phyloP scores from a whole-genome alignment of 495 filamentous ascomycete genomes.

The Cudoniella acicularis region DNA sequence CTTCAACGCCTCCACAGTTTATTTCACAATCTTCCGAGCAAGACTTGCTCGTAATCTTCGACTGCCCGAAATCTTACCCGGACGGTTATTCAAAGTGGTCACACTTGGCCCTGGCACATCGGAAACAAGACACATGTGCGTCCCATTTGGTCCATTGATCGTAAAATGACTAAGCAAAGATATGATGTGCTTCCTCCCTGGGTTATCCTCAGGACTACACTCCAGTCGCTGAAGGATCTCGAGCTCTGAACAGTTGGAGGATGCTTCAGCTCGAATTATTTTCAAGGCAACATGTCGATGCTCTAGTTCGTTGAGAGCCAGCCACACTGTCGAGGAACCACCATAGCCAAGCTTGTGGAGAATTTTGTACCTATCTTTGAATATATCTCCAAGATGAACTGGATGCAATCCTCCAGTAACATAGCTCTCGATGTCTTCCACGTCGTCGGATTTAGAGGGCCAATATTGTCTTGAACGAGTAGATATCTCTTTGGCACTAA shows the following conservation, averaged over 20 bases:
- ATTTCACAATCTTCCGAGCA: constrained; percentile 7
- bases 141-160: constrained; percentile 36
- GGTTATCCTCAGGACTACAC: not conserved
- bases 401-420: constrained; percentile 39
- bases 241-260: constrained; percentile 1
- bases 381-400: constrained; percentile 41
- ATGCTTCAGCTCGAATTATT: constrained; percentile 10
- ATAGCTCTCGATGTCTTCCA: constrained; percentile 26
- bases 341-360: constrained; percentile 47
- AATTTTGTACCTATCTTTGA: constrained; percentile 38
- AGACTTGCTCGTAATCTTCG: constrained; percentile 9
- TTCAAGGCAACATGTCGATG: constrained; percentile 29
- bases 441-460: constrained; percentile 4
- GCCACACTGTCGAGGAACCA: constrained; percentile 38
- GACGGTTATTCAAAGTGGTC: constrained; percentile 11
- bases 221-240: constrained; percentile 6
- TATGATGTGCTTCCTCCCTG: constrained; percentile 7
- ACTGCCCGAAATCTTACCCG: constrained; percentile 1
- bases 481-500: not conserved
- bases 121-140: constrained; percentile 34
- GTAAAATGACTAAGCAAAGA: constrained; percentile 30
- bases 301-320: constrained; percentile 25
- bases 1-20: constrained; percentile 5
- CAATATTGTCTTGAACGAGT: constrained; percentile 1
- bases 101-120: constrained; percentile 15